phyloP scores from a whole-genome alignment of 2,329 filamentous ascomycete genomes.

The Hypoxylon sp. region DNA sequence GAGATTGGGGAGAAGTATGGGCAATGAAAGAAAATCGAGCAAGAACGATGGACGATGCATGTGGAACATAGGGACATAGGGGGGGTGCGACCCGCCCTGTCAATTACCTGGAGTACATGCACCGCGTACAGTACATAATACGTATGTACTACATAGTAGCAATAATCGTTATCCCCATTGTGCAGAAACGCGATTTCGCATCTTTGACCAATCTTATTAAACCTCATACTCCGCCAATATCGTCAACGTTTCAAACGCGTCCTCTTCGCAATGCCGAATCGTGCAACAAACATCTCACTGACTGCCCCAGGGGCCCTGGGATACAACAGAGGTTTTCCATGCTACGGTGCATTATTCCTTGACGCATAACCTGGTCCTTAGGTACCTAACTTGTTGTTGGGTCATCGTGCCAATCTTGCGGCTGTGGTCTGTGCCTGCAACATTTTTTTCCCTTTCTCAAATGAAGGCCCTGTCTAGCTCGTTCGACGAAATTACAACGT shows the following conservation, averaged over 20 bases:
- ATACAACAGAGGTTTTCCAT: slow-evolving; percentile 16
- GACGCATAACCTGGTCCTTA: slow-evolving; percentile 43
- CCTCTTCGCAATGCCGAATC: slow-evolving; percentile 17
- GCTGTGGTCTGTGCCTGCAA: slow-evolving; percentile 48
- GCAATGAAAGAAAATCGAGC: slow-evolving; percentile 18
- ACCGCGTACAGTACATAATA: too few relatives aligned
- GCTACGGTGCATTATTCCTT: slow-evolving; percentile 18
- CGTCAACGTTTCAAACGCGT: slow-evolving; percentile 24
- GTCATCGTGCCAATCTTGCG: slow-evolving; percentile 47
- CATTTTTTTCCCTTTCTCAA: slow-evolving; percentile 44
- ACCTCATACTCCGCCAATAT: slow-evolving; percentile 11
- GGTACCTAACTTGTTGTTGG: slow-evolving; percentile 44
- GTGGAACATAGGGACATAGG: slow-evolving; percentile 17
- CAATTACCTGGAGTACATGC: neutral
- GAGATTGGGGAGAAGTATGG: slow-evolving; percentile 10
- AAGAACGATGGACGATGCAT: slow-evolving; percentile 13
- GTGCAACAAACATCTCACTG: slow-evolving; percentile 22
- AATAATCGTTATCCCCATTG: neutral
- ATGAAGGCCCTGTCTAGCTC: slow-evolving; percentile 49
- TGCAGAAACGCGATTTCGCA: slow-evolving; percentile 1
- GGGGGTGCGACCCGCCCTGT: neutral
- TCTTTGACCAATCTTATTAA: slow-evolving; percentile 4
- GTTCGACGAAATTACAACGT: slow-evolving; percentile 51
- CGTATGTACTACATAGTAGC: neutral
- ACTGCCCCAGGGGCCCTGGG: slow-evolving; percentile 12